These are phyloP conservation scores for Ophiosphaerella herpotricha DNA, from an alignment of 2,329 filamentous ascomycete species.

Conservation along the genomic window DNA sequence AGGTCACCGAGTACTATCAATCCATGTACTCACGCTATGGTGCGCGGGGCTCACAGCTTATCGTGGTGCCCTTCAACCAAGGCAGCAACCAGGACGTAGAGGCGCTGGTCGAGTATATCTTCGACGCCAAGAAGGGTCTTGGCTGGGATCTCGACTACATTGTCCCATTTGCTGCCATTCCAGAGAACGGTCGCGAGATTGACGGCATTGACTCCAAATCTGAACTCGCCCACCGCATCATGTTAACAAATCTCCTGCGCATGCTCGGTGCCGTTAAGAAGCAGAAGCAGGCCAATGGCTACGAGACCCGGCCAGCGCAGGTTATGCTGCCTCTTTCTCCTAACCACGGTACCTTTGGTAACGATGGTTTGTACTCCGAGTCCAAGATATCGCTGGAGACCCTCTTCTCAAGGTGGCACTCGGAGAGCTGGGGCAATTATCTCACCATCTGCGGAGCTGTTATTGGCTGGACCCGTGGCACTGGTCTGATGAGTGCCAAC, in stretches of 20 bases:
- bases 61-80: slow-evolving; percentile 98
- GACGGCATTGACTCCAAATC: slow-evolving; percentile 97
- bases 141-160: slow-evolving; percentile 98
- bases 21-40: slow-evolving; percentile 96
- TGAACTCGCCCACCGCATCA: slow-evolving; percentile 96
- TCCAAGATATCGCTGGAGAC: slow-evolving; percentile 97
- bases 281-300: slow-evolving; percentile 84
- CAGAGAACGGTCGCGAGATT: slow-evolving; percentile 96
- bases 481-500: slow-evolving; percentile 96
- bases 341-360: slow-evolving; percentile 98
- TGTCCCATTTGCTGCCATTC: slow-evolving; percentile 94
- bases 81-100: slow-evolving; percentile 98
- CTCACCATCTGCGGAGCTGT: slow-evolving; percentile 97
- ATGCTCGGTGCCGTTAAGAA: slow-evolving; percentile 88
- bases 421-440: slow-evolving; percentile 95
- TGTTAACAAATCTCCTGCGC: slow-evolving; percentile 95
- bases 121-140: slow-evolving; percentile 92
- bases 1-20: slow-evolving; percentile 99
- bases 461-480: slow-evolving; percentile 98
- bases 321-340: slow-evolving; percentile 94
- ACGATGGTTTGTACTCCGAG: slow-evolving; percentile 96
- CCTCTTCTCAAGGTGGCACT: slow-evolving; percentile 97
- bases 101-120: slow-evolving; percentile 92
- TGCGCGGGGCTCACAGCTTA: slow-evolving; percentile 90
- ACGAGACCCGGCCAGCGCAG: slow-evolving; percentile 94